A percentile compares a stretch with the other conserved stretches of the same genome.
Evolutionary conservation across 495 filamentous ascomycete species (phyloP).

Genomic region (Cudoniella acicularis): DNA sequence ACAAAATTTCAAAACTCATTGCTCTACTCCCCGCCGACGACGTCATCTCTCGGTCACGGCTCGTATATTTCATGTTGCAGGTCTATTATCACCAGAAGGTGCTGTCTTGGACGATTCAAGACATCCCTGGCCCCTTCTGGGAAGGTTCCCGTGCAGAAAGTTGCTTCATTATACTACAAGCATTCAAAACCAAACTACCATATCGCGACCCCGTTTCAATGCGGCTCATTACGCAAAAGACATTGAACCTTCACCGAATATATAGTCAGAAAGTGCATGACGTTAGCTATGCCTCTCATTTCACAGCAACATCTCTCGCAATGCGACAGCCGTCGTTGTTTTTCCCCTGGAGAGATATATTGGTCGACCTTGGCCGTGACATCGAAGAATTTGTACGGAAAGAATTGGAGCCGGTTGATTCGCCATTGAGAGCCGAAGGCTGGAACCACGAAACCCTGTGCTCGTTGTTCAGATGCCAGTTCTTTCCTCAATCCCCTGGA

Average conservation of each 20-base stretch:
- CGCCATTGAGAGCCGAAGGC: neutral
- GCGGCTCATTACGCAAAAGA: constrained; percentile 1
- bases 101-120: neutral
- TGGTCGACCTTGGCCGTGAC: neutral
- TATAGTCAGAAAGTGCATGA: neutral
- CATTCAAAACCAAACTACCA: neutral
- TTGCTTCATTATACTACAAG: neutral
- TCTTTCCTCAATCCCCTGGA: neutral
- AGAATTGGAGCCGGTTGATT: neutral
- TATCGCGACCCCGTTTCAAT: neutral
- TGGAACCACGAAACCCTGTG: neutral
- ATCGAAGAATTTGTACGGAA: neutral
- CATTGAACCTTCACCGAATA: neutral
- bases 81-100: neutral
- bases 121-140: neutral
- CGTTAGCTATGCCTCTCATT: neutral
- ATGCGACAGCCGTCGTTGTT: neutral
- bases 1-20: neutral
- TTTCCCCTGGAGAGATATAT: neutral
- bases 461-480: neutral
- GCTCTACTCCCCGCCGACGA: neutral
- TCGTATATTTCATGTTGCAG: neutral
- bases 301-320: neutral
- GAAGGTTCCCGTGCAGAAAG: neutral
- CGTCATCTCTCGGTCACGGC: neutral